Percentiles rank a stretch among this genome's conserved stretches.
These are phyloP conservation scores for Pyrenula massariospora DNA, from an alignment of 495 filamentous ascomycete genomes.

Conservation along the genomic window DNA sequence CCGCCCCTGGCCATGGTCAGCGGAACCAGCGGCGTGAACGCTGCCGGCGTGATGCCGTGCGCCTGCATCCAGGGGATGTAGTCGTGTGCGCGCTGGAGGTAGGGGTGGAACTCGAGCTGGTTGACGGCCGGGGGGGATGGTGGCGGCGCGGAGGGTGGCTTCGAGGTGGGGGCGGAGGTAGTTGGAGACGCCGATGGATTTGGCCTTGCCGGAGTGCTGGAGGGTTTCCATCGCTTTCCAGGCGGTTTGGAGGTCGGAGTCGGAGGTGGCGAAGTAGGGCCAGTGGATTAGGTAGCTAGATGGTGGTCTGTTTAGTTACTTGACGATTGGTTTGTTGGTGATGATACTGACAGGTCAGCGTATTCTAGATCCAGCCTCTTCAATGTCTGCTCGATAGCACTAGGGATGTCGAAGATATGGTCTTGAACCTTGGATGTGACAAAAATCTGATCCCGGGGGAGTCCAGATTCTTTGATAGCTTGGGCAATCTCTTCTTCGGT, in stretches of 20 bases:
- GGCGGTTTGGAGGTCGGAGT: slow-evolving; percentile 43
- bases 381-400: slow-evolving; percentile 48
- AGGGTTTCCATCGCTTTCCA: slow-evolving; percentile 59
- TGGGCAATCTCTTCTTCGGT: no score
- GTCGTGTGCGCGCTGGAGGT: slow-evolving; percentile 50
- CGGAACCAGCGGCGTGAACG: slow-evolving; percentile 49
- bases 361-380: slow-evolving; percentile 57
- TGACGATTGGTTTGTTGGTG: no score
- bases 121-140: slow-evolving; percentile 49
- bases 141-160: slow-evolving; percentile 43
- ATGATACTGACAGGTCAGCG: slow-evolving; percentile 48
- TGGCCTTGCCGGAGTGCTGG: slow-evolving; percentile 43
- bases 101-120: slow-evolving; percentile 68
- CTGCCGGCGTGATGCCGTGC: slow-evolving; percentile 47
- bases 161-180: slow-evolving; percentile 49
- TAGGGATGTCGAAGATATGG: slow-evolving; percentile 36
- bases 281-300: slow-evolving; percentile 55
- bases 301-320: no score
- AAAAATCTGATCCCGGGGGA: no score
- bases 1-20: slow-evolving; percentile 45
- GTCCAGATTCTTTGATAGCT: no score
- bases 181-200: slow-evolving; percentile 64
- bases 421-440: slow-evolving; percentile 51
- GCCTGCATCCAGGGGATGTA: slow-evolving; percentile 44
- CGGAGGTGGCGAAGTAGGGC: slow-evolving; percentile 45